A percentile compares a stretch with the other conserved stretches of the same genome.
phyloP scores from a whole-genome alignment of 306 rosid species.

The Albizia julibrissin region DNA sequence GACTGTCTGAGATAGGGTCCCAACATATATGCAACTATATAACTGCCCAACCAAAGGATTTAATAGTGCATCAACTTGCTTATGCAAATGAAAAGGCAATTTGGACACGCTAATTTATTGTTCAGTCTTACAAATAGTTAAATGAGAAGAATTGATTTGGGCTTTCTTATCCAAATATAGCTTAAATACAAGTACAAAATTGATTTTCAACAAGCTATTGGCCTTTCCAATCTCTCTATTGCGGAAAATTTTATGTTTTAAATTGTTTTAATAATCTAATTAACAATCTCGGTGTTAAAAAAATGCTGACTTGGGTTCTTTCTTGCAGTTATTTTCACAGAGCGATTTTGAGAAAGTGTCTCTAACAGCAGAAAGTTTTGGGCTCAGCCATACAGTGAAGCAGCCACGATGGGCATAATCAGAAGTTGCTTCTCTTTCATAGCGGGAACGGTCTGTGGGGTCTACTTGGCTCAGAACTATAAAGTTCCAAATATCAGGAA shows the following conservation, averaged over 20 bases:
- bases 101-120: not conserved
- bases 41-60: not conserved
- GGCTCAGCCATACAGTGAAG: slow-evolving; percentile 16
- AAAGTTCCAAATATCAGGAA: slow-evolving; percentile 70
- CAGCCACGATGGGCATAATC: slow-evolving; percentile 68
- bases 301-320: slow-evolving; percentile 15
- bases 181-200: not conserved
- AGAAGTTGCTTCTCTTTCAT: slow-evolving; percentile 74
- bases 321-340: slow-evolving; percentile 25
- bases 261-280: not conserved
- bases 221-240: not conserved
- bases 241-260: not conserved
- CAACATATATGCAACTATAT: not conserved
- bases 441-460: slow-evolving; percentile 61
- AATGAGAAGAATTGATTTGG: slow-evolving; percentile 8
- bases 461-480: slow-evolving; percentile 86
- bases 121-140: not conserved
- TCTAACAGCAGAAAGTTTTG: slow-evolving; percentile 2
- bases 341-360: not conserved
- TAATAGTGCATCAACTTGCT: not conserved
- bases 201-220: not conserved
- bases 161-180: slow-evolving; percentile 3
- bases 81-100: not conserved
- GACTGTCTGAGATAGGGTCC: not conserved
- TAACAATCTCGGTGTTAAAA: not conserved